phyloP scores from a whole-genome alignment of 192 early-diverging fungal genomes.

The Dimargaris cristalligena region DNA sequence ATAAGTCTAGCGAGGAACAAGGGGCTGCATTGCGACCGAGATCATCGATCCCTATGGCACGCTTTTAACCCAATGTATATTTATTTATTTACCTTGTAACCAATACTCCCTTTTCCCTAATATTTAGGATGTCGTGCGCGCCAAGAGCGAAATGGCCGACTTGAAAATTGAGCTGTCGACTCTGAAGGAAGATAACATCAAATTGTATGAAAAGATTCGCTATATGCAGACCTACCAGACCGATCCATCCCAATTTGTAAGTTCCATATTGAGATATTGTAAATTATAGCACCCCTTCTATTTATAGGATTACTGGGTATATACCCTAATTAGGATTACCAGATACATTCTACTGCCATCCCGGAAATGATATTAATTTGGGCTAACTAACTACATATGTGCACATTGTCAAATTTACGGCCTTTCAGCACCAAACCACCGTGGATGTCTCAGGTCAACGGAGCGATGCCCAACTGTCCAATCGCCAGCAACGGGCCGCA shows the following conservation, averaged over 20 bases:
- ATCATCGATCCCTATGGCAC: no score
- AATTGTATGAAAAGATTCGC: slow-evolving; percentile 77
- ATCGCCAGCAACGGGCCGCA: no score
- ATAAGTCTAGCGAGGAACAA: no score
- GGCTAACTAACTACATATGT: neutral
- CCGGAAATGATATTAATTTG: neutral
- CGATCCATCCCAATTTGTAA: slow-evolving; percentile 1
- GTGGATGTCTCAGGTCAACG: no score
- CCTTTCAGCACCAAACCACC: neutral
- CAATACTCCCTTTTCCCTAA: no score
- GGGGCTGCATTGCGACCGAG: no score
- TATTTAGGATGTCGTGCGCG: no score
- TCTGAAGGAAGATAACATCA: slow-evolving; percentile 68
- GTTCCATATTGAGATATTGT: neutral
- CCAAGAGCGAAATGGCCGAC: slow-evolving; percentile 31
- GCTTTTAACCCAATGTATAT: no score
- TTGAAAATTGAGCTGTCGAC: slow-evolving; percentile 43
- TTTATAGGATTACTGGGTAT: neutral
- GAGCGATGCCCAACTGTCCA: no score
- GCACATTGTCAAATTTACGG: neutral
- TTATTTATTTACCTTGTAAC: no score
- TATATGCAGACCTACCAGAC: slow-evolving; percentile 61
- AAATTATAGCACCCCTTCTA: neutral
- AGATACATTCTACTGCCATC: neutral
- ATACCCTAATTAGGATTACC: neutral